Conservation (phyloP, 768 basidiomycete genomes). For the Boletus rubroflammeus region DNA sequence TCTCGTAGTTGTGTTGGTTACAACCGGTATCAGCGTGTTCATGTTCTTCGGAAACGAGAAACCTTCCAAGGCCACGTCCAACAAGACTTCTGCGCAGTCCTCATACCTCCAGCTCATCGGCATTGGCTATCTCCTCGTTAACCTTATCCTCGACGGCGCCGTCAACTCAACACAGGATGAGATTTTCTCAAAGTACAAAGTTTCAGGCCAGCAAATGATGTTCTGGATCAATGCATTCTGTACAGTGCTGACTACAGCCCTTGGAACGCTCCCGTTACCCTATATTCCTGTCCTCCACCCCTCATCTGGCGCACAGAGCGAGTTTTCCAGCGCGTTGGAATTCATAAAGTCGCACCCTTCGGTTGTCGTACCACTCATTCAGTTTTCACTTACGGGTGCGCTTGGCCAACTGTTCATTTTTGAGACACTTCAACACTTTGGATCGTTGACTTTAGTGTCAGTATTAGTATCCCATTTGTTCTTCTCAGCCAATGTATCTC, state of each 20-base stretch:
- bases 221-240: slow-evolving; percentile 93
- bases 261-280: slow-evolving; percentile 72
- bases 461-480: slow-evolving; percentile 24
- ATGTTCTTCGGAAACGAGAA: slow-evolving; percentile 79
- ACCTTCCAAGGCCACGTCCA: slow-evolving; percentile 35
- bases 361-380: slow-evolving; percentile 65
- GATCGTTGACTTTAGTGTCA: slow-evolving; percentile 84
- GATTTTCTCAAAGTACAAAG: slow-evolving; percentile 75
- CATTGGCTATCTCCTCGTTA: slow-evolving; percentile 72
- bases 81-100: slow-evolving; percentile 29
- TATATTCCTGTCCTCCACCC: slow-evolving; percentile 83
- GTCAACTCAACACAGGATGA: slow-evolving; percentile 97
- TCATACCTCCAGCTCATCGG: slow-evolving; percentile 67
- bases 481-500: slow-evolving; percentile 1
- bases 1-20: slow-evolving; percentile 90
- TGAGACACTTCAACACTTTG: slow-evolving; percentile 90
- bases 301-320: slow-evolving; percentile 51
- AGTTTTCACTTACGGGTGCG: slow-evolving; percentile 88
- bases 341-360: slow-evolving; percentile 80
- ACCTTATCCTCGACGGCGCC: slow-evolving; percentile 88
- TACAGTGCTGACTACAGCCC: slow-evolving; percentile 64
- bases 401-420: slow-evolving; percentile 98
- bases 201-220: slow-evolving; percentile 98
- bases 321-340: slow-evolving; percentile 61
- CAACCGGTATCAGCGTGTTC: slow-evolving; percentile 86